Evolutionary conservation across 225 moss, liverwort and hornwort genomes (phyloP), one percentile per base, ranked within the genome.

Genomic region (Antitrichia curtipendula): DNA sequence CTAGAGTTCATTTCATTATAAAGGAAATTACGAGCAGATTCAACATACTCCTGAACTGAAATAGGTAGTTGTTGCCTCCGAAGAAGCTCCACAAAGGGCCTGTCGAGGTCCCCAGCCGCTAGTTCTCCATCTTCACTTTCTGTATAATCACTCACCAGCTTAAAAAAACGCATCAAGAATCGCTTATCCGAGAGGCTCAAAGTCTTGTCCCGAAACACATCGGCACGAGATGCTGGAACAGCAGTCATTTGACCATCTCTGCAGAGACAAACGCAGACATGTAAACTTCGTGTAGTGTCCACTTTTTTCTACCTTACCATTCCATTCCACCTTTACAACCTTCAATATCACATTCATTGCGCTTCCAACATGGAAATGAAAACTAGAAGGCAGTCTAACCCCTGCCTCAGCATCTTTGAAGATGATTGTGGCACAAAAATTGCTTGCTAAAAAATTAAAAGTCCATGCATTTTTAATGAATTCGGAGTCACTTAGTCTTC

Each of bases 81-180:
- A 85, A 99, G 93, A 89, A 99, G 91, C 74, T 96, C 94, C 89
- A 95, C 88, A 84, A 99, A 99, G 34, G 99, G 95, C 40, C 87
- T 85, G 52, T 97, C 95, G 45, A 97, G 95, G 88, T 96, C 95
- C 87, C 86, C 94, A 72, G 90, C 88, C 36, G 92, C 82, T 40
- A 95, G 63, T 58, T 91, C 95, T 77, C 89, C 87, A 88, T 90
- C 91, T 62, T 91, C 93, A 78, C 90, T 90, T 79, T 92, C 94
- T 45, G 94, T 89, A 78, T 90, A 94, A 78, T 96, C 97, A 24
- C 92, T 91, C 86, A 99, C 99, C 61, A 99, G 92, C 95, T 96
- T 97, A 88, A 97, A 96, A 89, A 99, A 99, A 17, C 99, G 95
- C 99, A 99, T 99, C 92, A 99, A 89, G 86, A 93, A 93, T 62